Conservation (phyloP, 2,329 filamentous ascomycete genomes). For the Fusarium sacchari region DNA sequence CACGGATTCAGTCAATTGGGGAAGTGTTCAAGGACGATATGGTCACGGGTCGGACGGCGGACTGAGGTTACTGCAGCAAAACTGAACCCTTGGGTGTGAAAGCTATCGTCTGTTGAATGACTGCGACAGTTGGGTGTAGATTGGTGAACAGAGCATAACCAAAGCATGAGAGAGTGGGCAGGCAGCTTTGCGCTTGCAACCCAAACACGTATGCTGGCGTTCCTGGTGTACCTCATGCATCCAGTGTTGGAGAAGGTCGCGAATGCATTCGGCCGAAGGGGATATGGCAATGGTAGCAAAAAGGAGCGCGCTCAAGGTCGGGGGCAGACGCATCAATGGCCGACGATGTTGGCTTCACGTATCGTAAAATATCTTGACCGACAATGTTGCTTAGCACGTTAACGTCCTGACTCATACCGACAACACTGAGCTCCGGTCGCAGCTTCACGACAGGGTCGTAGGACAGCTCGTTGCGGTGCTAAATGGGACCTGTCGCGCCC, state of each 20-base stretch:
- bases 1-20: too few species aligned
- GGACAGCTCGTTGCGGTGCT: accelerated
- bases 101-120: neutral
- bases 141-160: accelerated
- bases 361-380: neutral
- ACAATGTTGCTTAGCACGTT: accelerated
- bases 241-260: neutral
- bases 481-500: accelerated
- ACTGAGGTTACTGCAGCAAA: too few species aligned
- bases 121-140: neutral
- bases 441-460: accelerated
- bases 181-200: accelerated
- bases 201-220: accelerated
- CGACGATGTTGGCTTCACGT: accelerated
- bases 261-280: accelerated
- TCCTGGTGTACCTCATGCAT: accelerated
- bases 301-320: accelerated
- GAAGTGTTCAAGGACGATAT: neutral
- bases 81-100: too few species aligned
- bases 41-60: too few species aligned
- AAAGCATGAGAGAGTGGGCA: accelerated
- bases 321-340: accelerated
- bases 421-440: too few species aligned
- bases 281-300: accelerated
- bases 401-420: neutral